Conservation (phyloP, 495 filamentous ascomycete species). For the Staphylotrichum longicolle region DNA sequence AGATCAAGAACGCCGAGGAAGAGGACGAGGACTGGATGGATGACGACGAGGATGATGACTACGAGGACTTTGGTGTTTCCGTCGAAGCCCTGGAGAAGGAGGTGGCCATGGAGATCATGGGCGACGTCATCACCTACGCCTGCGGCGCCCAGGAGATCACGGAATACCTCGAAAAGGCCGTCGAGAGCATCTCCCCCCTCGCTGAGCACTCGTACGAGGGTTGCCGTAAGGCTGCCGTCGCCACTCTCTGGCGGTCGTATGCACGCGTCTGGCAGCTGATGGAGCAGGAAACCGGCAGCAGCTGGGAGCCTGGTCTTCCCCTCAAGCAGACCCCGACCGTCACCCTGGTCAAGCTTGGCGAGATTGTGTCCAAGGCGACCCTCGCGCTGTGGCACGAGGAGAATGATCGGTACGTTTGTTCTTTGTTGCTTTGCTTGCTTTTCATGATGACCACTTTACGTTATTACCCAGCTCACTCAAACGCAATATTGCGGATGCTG, state of each 20-base stretch:
- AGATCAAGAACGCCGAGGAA: conserved; percentile 60
- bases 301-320: conserved; percentile 88
- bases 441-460: conserved; percentile 83
- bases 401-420: conserved; percentile 75
- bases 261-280: conserved; percentile 84
- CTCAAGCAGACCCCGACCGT: conserved; percentile 70
- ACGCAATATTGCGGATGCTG: conserved; percentile 84
- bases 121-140: conserved; percentile 85
- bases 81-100: conserved; percentile 94
- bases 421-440: conserved; percentile 20
- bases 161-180: conserved; percentile 80
- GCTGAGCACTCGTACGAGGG: conserved; percentile 90
- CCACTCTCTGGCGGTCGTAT: conserved; percentile 90
- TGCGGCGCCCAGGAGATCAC: conserved; percentile 68
- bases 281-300: conserved; percentile 72
- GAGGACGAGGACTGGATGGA: conserved; percentile 61
- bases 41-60: conserved; percentile 73
- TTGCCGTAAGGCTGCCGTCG: conserved; percentile 83
- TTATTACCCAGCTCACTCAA: conserved; percentile 99
- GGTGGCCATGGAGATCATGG: conserved; percentile 91
- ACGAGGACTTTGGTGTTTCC: conserved; percentile 78
- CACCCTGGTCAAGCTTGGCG: conserved; percentile 81
- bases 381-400: conserved; percentile 84
- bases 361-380: conserved; percentile 81
- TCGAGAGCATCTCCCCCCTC: conserved; percentile 75